Base-by-base conservation (phyloP, 2,329 filamentous ascomycete genomes). In the Didymella exigua region DNA sequence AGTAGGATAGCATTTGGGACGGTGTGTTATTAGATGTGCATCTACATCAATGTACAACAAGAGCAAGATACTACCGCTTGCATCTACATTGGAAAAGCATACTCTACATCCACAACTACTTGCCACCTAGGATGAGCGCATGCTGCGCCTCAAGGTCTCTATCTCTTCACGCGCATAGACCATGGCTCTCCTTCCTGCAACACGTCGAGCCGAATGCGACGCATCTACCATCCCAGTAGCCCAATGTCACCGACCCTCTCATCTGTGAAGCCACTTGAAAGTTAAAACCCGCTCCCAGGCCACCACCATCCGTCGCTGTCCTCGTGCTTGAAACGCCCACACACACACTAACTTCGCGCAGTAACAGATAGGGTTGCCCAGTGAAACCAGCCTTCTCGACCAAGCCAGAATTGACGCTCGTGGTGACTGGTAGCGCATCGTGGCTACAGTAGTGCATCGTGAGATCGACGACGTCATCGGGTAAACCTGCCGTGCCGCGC, bases 11-110 rank as follows among this genome's bases (percentile, higher is more conserved):
- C 30, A 45, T 29, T 34, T 18, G 23, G n/a, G 23, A 21, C 23
- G 9, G 16, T 38, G 31, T 40, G 31, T 24, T 42, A 51, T 31
- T 46, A 44, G 13, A 30, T 29, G 42, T 40, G 24, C 40, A 33
- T n/a, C 14, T 29, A 14, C 21, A 26, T 9, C 23, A 50, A 38
- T 50, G 40, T 44, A 50, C 48, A 38, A 42, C 30, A 43, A n/a
- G 21, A 18, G 16, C 24, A 24, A 18, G 26, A 41, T 0, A 13
- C 21, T 10, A 21, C 3, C 16, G 3, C 33, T 21, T 36, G 33
- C 16, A 36, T 19, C 8, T 36, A 19, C 16, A 10, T 16, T 19
- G 31, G 7, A n/a, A n/a, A n/a, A n/a, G n/a, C n/a, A n/a, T n/a
- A n/a, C n/a, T n/a, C n/a, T n/a, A n/a, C n/a, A n/a, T n/a, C n/a